A percentile compares a stretch with the other conserved stretches of the same genome.
Evolutionary conservation across 805 yeast species (phyloP).

Genomic region (Myxozyma monticola): DNA sequence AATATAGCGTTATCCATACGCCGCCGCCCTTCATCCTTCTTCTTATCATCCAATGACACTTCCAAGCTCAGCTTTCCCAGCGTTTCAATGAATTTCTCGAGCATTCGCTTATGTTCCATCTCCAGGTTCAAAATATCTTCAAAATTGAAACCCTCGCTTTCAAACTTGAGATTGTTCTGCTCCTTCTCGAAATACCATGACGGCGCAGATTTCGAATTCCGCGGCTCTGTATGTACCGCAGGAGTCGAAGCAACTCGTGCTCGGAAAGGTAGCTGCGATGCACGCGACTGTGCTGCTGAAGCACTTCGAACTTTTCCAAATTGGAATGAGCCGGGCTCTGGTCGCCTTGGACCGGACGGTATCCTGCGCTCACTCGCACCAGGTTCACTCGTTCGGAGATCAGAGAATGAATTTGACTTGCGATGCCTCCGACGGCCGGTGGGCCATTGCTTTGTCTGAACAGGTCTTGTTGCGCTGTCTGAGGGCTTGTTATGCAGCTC

Average conservation of each 20-base stretch:
- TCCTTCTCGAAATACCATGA: constrained; percentile 5
- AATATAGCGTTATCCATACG: constrained; percentile 79
- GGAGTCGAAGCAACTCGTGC: no score
- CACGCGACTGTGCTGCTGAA: no score
- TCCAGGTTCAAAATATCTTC: constrained; percentile 22
- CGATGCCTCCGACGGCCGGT: no score
- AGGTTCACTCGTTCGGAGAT: no score
- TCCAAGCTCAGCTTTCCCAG: constrained; percentile 84
- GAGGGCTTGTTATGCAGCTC: no score
- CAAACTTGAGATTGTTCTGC: constrained; percentile 8
- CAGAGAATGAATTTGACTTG: no score
- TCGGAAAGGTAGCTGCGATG: no score
- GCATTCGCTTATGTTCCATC: constrained; percentile 42
- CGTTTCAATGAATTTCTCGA: constrained; percentile 85
- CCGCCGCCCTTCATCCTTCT: constrained; percentile 76
- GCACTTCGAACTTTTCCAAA: not conserved
- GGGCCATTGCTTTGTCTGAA: no score
- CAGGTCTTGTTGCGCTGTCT: no score
- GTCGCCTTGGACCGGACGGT: not conserved
- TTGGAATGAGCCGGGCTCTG: not conserved
- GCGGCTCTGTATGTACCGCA: constrained; percentile 3
- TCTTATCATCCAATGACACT: constrained; percentile 80
- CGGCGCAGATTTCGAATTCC: not conserved
- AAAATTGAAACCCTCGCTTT: constrained; percentile 11
- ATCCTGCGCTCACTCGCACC: no score